Percentiles rank a stretch among this genome's conserved stretches.
Conservation (phyloP, 2,329 filamentous ascomycete genomes). For the Aureobasidium sp. region DNA sequence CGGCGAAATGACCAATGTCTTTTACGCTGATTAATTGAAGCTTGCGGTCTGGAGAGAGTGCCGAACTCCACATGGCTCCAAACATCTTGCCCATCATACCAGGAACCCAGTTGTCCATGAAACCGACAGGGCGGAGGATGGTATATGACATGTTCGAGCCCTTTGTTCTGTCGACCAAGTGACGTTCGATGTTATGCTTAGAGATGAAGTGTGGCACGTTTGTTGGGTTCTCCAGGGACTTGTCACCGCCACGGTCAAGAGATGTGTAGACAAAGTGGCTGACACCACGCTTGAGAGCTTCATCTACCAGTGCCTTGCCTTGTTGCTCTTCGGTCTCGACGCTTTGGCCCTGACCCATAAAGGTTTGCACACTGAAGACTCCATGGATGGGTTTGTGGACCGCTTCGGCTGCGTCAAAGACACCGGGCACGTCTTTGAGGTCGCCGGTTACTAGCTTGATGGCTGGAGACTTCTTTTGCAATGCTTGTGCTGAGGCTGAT, state of each 20-base stretch:
- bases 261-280: slow-evolving; percentile 56
- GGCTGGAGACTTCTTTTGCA: slow-evolving; percentile 39
- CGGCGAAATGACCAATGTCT: slow-evolving; percentile 48
- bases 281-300: slow-evolving; percentile 46
- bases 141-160: slow-evolving; percentile 51
- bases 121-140: slow-evolving; percentile 55
- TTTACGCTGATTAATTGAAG: slow-evolving; percentile 37
- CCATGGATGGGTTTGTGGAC: slow-evolving; percentile 38
- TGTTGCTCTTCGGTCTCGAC: slow-evolving; percentile 43
- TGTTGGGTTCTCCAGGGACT: slow-evolving; percentile 47
- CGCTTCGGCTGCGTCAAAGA: slow-evolving; percentile 38
- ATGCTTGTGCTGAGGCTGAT: slow-evolving; percentile 45
- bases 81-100: slow-evolving; percentile 45
- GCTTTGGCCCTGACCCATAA: slow-evolving; percentile 32
- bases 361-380: slow-evolving; percentile 54
- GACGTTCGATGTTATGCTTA: slow-evolving; percentile 56
- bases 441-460: slow-evolving; percentile 54
- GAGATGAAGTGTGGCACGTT: slow-evolving; percentile 54
- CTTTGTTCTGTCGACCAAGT: slow-evolving; percentile 45
- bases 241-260: slow-evolving; percentile 56
- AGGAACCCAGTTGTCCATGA: slow-evolving; percentile 53
- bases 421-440: slow-evolving; percentile 42
- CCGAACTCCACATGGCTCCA: slow-evolving; percentile 36
- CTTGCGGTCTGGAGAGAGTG: slow-evolving; percentile 15
- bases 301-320: slow-evolving; percentile 52